These are phyloP conservation scores for Geotrichum reessii DNA, from an alignment of 1,139 yeast genomes.

Conservation along the genomic window DNA sequence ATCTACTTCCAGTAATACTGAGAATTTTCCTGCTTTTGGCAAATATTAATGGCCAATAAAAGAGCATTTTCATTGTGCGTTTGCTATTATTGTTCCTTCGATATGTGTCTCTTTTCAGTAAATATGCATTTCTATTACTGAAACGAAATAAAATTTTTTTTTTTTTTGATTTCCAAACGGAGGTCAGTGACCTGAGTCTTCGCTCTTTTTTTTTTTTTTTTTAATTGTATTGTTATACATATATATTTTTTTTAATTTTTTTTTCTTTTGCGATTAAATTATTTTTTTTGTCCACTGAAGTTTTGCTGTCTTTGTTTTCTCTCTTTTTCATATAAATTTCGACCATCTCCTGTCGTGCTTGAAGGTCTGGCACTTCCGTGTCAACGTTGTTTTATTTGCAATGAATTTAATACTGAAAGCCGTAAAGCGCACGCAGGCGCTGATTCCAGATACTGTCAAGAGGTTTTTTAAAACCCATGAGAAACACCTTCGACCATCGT, in stretches of 20 bases:
- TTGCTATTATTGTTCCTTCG: background rate
- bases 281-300: no score
- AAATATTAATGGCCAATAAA: no score
- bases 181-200: background rate
- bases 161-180: conserved; percentile 1
- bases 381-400: background rate
- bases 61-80: background rate
- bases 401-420: background rate
- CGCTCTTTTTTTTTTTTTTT: background rate
- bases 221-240: background rate
- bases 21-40: no score
- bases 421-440: background rate
- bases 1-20: no score
- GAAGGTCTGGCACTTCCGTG: background rate
- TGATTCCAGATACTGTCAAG: background rate
- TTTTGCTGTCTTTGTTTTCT: background rate
- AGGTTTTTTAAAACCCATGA: background rate
- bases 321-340: background rate
- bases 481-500: background rate
- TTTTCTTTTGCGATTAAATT: background rate
- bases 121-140: background rate
- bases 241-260: background rate
- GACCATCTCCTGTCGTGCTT: background rate
- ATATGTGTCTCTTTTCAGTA: background rate
- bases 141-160: conserved; percentile 7